Percentiles rank a stretch among this genome's conserved stretches.
Evolutionary conservation across 2,329 filamentous ascomycete species (phyloP).

Genomic region (Hyphodiscus sp.): DNA sequence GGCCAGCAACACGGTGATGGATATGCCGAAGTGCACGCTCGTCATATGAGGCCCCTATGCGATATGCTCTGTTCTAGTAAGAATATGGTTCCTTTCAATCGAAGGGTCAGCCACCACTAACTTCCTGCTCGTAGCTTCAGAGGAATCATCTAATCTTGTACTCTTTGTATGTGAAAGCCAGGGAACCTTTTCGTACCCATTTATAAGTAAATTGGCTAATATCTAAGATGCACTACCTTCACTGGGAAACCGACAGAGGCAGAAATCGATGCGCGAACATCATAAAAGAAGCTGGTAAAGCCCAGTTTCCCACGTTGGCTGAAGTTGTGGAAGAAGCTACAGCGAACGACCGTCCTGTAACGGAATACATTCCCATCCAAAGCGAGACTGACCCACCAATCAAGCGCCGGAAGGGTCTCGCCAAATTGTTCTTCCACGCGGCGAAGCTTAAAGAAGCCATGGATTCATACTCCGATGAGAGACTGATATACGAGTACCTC

Average conservation of each 20-base stretch:
- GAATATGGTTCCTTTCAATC: no score
- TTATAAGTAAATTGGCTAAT: no score
- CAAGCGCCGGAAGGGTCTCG: conserved; percentile 6
- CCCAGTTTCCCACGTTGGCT: no score
- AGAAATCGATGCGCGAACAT: no score
- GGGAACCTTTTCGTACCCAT: no score
- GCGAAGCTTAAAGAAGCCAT: background rate
- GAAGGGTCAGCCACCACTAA: no score
- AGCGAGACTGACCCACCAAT: conserved; percentile 1
- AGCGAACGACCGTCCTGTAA: no score
- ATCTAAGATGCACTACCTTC: background rate
- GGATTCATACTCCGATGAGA: conserved; percentile 15
- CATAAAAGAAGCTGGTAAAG: no score
- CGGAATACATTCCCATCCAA: background rate
- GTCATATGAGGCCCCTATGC: background rate
- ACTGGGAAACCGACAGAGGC: background rate
- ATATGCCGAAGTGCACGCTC: background rate
- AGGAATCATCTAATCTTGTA: no score
- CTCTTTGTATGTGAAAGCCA: no score
- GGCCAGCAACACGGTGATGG: background rate
- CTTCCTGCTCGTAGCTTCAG: no score
- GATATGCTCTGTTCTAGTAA: background rate
- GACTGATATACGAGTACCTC: background rate
- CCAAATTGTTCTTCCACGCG: background rate
- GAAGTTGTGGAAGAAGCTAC: background rate